These are phyloP conservation scores for Syzygium jambos DNA, from an alignment of 345 rosid species.

Conservation along the genomic window DNA sequence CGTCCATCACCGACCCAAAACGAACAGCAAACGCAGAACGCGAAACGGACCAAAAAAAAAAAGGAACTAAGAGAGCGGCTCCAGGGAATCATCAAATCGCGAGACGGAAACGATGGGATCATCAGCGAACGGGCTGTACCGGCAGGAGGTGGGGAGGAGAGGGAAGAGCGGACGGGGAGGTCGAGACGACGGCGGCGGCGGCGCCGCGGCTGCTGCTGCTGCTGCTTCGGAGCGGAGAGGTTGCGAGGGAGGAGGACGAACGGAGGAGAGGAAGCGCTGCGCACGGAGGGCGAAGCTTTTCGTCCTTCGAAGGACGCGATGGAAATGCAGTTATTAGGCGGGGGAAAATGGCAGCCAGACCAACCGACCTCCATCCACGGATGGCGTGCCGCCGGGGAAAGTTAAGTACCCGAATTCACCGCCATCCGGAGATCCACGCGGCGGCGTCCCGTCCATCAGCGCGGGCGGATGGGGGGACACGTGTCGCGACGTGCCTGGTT, in stretches of 20 bases:
- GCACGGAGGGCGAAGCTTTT: background rate
- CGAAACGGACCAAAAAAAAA: background rate
- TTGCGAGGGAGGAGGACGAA: background rate
- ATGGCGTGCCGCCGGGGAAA: no score
- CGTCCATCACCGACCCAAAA: background rate
- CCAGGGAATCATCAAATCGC: background rate
- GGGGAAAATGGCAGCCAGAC: no score
- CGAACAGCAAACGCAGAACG: background rate
- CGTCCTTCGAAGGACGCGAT: no score
- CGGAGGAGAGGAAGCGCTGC: background rate
- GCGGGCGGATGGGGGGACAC: no score
- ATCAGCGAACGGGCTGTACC: background rate
- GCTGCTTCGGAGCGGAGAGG: background rate
- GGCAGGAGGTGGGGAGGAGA: background rate
- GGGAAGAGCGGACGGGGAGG: background rate
- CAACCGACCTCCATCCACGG: no score
- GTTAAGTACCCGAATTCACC: no score
- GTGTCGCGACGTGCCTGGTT: no score
- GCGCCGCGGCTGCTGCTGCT: background rate
- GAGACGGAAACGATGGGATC: fast-evolving
- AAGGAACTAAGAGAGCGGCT: background rate
- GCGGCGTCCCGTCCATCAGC: no score
- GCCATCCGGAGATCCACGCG: no score
- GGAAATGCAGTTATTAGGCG: no score
- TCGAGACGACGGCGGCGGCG: background rate